phyloP scores from a whole-genome alignment of 2,329 filamentous ascomycete species.

The Aspergillus novoparasiticus region DNA sequence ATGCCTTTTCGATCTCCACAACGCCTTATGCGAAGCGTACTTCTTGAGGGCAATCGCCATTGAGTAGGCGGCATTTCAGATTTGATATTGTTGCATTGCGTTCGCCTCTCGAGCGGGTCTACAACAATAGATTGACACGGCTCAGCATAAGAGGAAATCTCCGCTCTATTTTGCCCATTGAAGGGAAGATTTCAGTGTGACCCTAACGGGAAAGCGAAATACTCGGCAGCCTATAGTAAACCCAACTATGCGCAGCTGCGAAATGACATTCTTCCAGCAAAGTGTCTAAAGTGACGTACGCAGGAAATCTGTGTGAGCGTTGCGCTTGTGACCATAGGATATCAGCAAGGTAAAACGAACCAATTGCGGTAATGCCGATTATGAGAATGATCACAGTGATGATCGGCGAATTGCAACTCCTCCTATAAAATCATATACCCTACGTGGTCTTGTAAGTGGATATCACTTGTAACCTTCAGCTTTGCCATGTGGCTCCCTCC shows the following conservation, averaged over 20 bases:
- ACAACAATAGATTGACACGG: not conserved
- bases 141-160: not conserved
- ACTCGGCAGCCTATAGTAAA: not conserved
- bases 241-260: not conserved
- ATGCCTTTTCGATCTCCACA: not conserved
- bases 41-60: not conserved
- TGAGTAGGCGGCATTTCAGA: not conserved
- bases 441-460: not conserved
- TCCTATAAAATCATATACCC: not conserved
- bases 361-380: not conserved
- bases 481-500: not conserved
- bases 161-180: not conserved
- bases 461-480: not conserved
- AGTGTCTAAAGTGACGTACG: no score
- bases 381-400: not conserved
- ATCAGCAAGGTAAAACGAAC: not conserved
- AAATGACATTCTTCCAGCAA: not conserved
- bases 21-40: not conserved
- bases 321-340: not conserved
- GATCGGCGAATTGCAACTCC: not conserved
- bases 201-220: not conserved
- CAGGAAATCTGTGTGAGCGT: not conserved
- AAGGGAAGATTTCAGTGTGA: not conserved
- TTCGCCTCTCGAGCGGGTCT: not conserved
- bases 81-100: not conserved